phyloP scores from a whole-genome alignment of 106 monocot genomes.

The Dioscorea alata region DNA sequence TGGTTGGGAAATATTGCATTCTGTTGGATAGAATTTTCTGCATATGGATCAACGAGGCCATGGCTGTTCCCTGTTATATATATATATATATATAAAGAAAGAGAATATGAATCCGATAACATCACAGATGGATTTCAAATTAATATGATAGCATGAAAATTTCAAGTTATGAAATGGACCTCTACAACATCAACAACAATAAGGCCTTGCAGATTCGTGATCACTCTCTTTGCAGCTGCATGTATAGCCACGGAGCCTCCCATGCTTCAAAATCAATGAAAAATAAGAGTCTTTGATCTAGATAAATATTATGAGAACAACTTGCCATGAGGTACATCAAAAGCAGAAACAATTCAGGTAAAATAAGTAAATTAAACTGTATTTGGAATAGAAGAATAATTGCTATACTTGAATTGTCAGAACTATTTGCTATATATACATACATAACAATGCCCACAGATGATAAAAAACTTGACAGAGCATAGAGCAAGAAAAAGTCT shows the following conservation, averaged over 20 bases:
- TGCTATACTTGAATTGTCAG: no score
- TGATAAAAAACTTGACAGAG: no score
- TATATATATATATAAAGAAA: not conserved
- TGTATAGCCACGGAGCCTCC: conserved; percentile 96
- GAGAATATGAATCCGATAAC: not conserved
- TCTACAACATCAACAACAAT: conserved; percentile 98
- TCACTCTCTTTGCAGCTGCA: conserved; percentile 67
- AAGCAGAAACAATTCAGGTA: no score
- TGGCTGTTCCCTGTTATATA: conserved; percentile 74
- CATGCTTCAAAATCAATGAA: conserved; percentile 55
- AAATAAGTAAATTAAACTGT: no score
- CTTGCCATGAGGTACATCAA: no score
- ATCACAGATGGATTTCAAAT: not conserved
- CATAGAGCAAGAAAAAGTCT: no score
- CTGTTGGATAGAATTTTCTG: conserved; percentile 85
- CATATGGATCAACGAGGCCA: conserved; percentile 96
- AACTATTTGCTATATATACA: no score
- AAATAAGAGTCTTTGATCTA: no score
- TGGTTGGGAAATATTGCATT: conserved; percentile 65
- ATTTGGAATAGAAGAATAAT: no score
- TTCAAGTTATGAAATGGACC: conserved; percentile 38
- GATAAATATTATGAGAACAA: no score
- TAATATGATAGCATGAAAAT: not conserved
- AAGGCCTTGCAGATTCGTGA: conserved; percentile 53
- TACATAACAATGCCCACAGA: no score